phyloP scores from a whole-genome alignment of 495 filamentous ascomycete genomes.

The Annulohypoxylon moriforme region DNA sequence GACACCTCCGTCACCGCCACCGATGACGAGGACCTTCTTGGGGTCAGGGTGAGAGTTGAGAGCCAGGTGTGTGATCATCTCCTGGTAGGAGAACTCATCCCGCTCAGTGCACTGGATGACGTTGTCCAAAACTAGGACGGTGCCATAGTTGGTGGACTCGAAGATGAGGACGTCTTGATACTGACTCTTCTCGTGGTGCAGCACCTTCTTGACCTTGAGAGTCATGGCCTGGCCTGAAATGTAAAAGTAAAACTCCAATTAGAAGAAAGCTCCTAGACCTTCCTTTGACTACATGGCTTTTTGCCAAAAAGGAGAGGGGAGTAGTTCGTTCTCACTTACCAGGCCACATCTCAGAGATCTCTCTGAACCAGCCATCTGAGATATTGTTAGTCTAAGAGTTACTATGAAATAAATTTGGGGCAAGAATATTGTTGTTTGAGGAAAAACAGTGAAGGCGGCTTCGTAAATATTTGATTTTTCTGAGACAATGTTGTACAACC shows the following conservation, averaged over 20 bases:
- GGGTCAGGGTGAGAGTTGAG: slow-evolving; percentile 99
- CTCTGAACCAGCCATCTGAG: slow-evolving; percentile 99
- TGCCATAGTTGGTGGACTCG: slow-evolving; percentile 95
- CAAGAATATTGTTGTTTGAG: too few relatives aligned
- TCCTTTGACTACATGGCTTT: background rate
- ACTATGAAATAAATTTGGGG: background rate
- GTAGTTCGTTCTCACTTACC: slow-evolving; percentile 55
- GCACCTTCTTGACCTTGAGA: slow-evolving; percentile 94
- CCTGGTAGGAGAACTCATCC: slow-evolving; percentile 99
- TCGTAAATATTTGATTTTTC: background rate
- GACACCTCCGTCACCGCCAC: slow-evolving; percentile 96
- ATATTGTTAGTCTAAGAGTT: slow-evolving; percentile 25
- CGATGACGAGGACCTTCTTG: slow-evolving; percentile 97
- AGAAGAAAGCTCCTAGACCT: slow-evolving; percentile 5
- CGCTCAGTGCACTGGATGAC: slow-evolving; percentile 98
- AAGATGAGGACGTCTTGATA: slow-evolving; percentile 99
- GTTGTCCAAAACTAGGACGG: slow-evolving; percentile 97
- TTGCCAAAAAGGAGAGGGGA: background rate
- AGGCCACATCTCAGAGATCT: slow-evolving; percentile 97
- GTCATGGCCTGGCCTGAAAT: slow-evolving; percentile 91
- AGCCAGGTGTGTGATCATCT: slow-evolving; percentile 99
- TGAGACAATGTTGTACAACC: background rate
- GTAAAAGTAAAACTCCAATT: slow-evolving; percentile 5
- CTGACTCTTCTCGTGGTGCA: slow-evolving; percentile 98
- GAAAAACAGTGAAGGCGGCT: background rate